Percentiles rank a stretch among this genome's conserved stretches.
These are phyloP conservation scores for Clarkia xantiana DNA, from an alignment of 345 rosid genomes.

Conservation along the genomic window DNA sequence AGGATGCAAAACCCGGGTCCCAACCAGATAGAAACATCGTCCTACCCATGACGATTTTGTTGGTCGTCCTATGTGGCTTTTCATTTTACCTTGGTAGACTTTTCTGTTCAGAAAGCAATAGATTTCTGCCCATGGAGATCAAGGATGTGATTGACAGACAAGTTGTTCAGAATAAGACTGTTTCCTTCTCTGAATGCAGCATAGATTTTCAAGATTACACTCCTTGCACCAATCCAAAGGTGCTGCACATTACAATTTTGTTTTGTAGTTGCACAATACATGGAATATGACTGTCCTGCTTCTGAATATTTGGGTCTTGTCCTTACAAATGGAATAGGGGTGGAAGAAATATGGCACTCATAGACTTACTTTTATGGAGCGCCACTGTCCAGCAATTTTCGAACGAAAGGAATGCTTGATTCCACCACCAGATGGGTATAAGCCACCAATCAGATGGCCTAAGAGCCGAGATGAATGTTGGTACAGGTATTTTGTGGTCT, in stretches of 20 bases:
- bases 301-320: background rate
- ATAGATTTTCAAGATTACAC: constrained; percentile 81
- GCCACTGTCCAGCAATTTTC: constrained; percentile 81
- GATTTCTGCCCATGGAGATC: constrained; percentile 11
- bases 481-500: constrained; percentile 56
- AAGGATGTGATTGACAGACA: constrained; percentile 26
- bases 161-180: constrained; percentile 33
- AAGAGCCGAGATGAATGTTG: constrained; percentile 84
- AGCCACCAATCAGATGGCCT: constrained; percentile 89
- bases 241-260: constrained; percentile 11
- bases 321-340: constrained; percentile 31
- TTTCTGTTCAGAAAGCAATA: constrained; percentile 43
- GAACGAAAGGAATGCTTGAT: constrained; percentile 86
- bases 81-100: constrained; percentile 90
- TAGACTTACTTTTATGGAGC: constrained; percentile 86
- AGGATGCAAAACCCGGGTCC: constrained; percentile 56
- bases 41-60: constrained; percentile 32
- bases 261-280: background rate
- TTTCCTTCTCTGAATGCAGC: constrained; percentile 69
- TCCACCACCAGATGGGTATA: constrained; percentile 97
- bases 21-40: constrained; percentile 36
- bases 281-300: background rate
- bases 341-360: constrained; percentile 85
- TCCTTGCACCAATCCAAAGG: constrained; percentile 98
- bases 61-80: constrained; percentile 51